Evolutionary conservation across 176 grass and related monocot genomes (phyloP).

Genomic region (Eremochloa ophiuroides): DNA sequence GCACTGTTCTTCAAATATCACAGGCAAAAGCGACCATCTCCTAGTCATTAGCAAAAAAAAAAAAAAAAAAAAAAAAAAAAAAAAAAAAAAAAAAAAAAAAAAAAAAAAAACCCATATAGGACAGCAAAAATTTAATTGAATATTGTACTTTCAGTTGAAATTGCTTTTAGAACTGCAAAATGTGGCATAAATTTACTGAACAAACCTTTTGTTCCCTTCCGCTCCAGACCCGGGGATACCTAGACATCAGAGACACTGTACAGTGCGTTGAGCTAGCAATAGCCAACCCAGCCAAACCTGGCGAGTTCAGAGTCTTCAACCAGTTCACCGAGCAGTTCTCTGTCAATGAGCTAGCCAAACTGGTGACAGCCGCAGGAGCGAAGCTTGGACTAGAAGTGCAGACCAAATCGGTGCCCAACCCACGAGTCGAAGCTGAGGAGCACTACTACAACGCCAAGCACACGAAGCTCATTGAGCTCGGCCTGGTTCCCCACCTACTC

Average conservation of each 20-base stretch:
- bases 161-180: background rate
- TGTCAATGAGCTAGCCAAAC: constrained; percentile 68
- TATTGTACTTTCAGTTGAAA: background rate
- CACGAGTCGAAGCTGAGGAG: constrained; percentile 83
- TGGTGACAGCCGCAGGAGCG: constrained; percentile 65
- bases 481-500: constrained; percentile 66
- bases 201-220: background rate
- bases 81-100: too few relatives aligned
- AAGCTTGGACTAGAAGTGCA: constrained; percentile 77
- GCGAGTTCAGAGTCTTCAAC: constrained; percentile 96
- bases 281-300: constrained; percentile 77
- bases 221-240: constrained; percentile 76
- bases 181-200: background rate
- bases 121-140: background rate
- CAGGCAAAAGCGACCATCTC: background rate
- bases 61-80: too few relatives aligned
- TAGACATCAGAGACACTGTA: constrained; percentile 92
- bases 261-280: constrained; percentile 90
- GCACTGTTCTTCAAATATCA: background rate
- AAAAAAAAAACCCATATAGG: background rate
- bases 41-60: background rate
- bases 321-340: constrained; percentile 98
- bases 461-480: constrained; percentile 73
- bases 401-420: constrained; percentile 75
- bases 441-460: constrained; percentile 94